Evolutionary conservation across 1,284 basidiomycete genomes (phyloP).

Genomic region (Melampsora americana): DNA sequence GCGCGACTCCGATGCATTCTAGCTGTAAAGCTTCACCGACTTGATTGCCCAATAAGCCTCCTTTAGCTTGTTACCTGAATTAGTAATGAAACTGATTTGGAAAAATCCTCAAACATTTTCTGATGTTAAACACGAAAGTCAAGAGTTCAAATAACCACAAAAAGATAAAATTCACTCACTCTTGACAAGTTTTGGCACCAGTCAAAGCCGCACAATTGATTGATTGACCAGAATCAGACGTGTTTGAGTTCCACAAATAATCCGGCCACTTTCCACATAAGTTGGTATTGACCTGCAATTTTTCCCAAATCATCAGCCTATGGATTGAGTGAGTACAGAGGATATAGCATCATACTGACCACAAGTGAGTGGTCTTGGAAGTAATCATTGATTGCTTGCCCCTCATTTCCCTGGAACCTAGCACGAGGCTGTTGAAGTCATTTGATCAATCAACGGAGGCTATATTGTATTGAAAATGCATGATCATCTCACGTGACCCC

Average conservation of each 20-base stretch:
- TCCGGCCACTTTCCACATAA: constrained; percentile 7
- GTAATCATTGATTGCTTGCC: neutral
- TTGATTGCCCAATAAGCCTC: too few species aligned
- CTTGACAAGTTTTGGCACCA: neutral
- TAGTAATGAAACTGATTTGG: too few species aligned
- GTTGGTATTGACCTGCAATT: neutral
- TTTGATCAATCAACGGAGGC: too few species aligned
- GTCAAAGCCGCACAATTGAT: neutral
- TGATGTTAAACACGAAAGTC: too few species aligned
- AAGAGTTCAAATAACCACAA: too few species aligned
- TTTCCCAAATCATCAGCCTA: too few species aligned
- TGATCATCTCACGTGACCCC: neutral
- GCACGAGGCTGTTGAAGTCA: neutral
- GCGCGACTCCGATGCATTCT: too few species aligned
- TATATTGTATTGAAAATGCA: too few species aligned
- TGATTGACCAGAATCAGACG: neutral
- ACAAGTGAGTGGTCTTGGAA: neutral
- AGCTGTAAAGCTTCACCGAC: too few species aligned
- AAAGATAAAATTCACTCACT: neutral
- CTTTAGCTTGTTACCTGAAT: too few species aligned
- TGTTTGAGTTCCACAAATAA: neutral
- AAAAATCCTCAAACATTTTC: too few species aligned
- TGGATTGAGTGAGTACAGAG: neutral
- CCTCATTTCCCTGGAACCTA: neutral
- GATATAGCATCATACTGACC: neutral